Percentiles rank a stretch among this genome's conserved stretches.
Evolutionary conservation across 139 green algal species (phyloP).

Genomic region (Closterium sp.): DNA sequence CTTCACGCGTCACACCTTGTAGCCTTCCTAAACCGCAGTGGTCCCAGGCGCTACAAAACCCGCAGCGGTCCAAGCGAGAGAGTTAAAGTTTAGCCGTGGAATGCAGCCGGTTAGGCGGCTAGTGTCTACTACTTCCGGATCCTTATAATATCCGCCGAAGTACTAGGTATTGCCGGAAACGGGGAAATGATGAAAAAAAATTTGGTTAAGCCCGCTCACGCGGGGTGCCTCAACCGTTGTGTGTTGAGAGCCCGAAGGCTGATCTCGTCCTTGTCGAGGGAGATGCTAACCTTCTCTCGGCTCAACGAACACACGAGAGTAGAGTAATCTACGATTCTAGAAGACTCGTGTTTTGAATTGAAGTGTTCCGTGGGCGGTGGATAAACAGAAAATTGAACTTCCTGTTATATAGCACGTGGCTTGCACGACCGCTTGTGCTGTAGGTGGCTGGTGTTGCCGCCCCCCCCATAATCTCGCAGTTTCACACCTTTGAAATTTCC

Average conservation of each 20-base stretch:
- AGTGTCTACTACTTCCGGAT: neutral
- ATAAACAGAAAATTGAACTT: no score
- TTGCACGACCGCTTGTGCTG: neutral
- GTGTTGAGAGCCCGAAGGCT: constrained; percentile 37
- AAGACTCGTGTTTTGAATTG: neutral
- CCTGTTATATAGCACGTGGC: no score
- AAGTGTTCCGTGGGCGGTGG: neutral
- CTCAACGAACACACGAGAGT: constrained; percentile 34
- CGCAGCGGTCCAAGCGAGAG: neutral
- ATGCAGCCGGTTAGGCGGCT: neutral
- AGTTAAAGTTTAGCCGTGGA: neutral
- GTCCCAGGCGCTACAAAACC: no score
- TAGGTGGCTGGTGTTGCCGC: no score
- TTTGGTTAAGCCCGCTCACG: neutral
- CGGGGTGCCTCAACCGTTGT: constrained; percentile 23
- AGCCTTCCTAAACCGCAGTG: no score
- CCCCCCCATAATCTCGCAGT: neutral
- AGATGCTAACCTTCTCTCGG: constrained; percentile 52
- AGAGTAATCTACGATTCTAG: neutral
- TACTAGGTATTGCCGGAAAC: neutral
- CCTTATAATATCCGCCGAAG: neutral
- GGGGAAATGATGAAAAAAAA: neutral
- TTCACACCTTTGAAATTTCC: neutral
- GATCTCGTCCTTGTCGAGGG: constrained; percentile 49
- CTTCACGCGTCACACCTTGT: neutral